Base-by-base conservation (phyloP, 768 basidiomycete genomes). In the Cyclocybe aegerita region DNA sequence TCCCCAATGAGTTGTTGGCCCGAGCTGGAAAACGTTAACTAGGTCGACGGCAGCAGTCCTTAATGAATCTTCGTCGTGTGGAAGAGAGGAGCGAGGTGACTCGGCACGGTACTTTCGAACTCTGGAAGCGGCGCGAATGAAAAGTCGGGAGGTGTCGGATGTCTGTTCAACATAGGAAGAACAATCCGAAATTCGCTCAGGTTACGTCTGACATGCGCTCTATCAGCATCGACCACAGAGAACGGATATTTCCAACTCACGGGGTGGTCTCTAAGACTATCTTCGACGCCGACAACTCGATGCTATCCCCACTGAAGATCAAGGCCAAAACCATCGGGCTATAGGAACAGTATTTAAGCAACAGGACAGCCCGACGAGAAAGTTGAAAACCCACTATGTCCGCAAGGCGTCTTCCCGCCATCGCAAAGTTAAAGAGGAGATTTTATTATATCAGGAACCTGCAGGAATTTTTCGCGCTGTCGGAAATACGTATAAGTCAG, bases 1-100 rank as follows among this genome's bases (percentile, higher is more conserved):
- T 67, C 34, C 95, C 72, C 0, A 71, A 75, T 1, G 77, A 69
- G 60, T 80, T 74, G 16, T 47, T 14, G 9, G 38, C 36, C 36
- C 46, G 37, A 14, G 16, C 33, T 47, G 29, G 46, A 38, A 47
- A 36, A 7, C 37, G 34, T 12, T 39, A 47, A 4, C 23, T 23
- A 47, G 14, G 29, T 47, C 46, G 15, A 37, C 34, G 34, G 46
- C 37, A 4, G 46, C 37, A 4, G 46, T 29, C 16, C 23, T 36
- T 2, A 47, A n/a, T 23, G 30, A 36, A 30, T 47, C 37, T 29
- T 30, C 36, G 8, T 36, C 12, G 14, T 31, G 17, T 30, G 23
- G 23, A 23, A 14, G 33, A 0, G 46, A 29, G 7, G 46, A 34
- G 9, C 30, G 35, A n/a, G 37, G 46, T 5, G 33, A 36, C 30